phyloP scores from a whole-genome alignment of 1,284 basidiomycete genomes.

The Abortiporus biennis region DNA sequence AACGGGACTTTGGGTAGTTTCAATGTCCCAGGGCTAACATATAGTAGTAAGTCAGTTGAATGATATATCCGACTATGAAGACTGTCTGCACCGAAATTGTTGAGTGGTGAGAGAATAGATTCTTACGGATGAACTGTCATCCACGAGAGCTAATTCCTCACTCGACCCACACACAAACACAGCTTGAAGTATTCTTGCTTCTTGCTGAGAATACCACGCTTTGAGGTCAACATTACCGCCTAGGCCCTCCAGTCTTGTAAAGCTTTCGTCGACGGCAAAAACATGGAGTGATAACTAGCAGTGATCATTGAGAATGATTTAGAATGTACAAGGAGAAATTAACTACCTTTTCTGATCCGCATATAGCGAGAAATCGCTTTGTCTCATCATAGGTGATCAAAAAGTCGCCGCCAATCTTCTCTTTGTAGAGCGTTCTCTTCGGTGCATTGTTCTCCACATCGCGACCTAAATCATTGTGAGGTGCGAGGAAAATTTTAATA shows the following conservation, averaged over 20 bases:
- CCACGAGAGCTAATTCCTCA: slow-evolving; percentile 45
- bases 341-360: slow-evolving; percentile 33
- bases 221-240: slow-evolving; percentile 34
- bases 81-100: slow-evolving; percentile 39
- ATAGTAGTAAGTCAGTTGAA: too few species aligned
- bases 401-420: slow-evolving; percentile 38
- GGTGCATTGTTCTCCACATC: slow-evolving; percentile 19
- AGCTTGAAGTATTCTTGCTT: slow-evolving; percentile 24
- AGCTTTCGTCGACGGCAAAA: slow-evolving; percentile 40
- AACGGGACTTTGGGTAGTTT: slow-evolving; percentile 35
- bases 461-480: slow-evolving; percentile 22
- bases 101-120: slow-evolving; percentile 45
- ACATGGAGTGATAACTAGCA: slow-evolving; percentile 33
- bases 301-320: not conserved
- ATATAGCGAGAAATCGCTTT: slow-evolving; percentile 39
- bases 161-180: slow-evolving; percentile 33
- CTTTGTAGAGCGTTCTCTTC: slow-evolving; percentile 32
- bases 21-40: too few species aligned
- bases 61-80: not conserved
- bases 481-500: slow-evolving; percentile 35
- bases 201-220: slow-evolving; percentile 33
- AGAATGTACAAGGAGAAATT: not conserved
- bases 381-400: slow-evolving; percentile 44
- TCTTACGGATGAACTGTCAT: slow-evolving; percentile 31
- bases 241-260: slow-evolving; percentile 26